Evolutionary conservation across 768 basidiomycete species (phyloP).

Genomic region (Dentipellis sp.): DNA sequence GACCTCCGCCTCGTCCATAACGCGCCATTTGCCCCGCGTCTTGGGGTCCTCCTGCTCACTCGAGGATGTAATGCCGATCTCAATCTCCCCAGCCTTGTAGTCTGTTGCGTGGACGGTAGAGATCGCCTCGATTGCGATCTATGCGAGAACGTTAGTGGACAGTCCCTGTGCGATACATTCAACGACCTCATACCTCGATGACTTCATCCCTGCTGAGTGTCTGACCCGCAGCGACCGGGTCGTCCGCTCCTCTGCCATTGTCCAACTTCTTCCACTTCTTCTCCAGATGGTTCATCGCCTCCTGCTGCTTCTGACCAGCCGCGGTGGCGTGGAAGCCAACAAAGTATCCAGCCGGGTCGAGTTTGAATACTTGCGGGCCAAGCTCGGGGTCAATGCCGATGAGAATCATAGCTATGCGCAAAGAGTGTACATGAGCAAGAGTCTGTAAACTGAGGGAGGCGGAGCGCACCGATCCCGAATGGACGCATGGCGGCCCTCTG

Average conservation of each 20-base stretch:
- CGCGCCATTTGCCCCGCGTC: constrained; percentile 69
- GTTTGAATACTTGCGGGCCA: constrained; percentile 96
- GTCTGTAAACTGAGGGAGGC: not conserved
- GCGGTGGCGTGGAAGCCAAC: constrained; percentile 97
- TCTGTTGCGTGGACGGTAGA: constrained; percentile 93
- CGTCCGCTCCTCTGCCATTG: constrained; percentile 67
- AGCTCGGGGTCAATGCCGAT: constrained; percentile 87
- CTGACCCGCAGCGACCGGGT: constrained; percentile 68
- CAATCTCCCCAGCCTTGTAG: constrained; percentile 92
- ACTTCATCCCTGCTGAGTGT: constrained; percentile 67
- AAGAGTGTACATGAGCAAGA: not conserved
- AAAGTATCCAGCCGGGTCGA: constrained; percentile 98
- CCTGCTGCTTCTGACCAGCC: constrained; percentile 95
- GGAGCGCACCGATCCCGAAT: constrained; percentile 76
- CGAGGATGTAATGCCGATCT: constrained; percentile 86
- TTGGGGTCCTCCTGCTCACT: constrained; percentile 65
- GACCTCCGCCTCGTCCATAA: constrained; percentile 69
- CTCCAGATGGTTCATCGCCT: constrained; percentile 97
- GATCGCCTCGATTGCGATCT: constrained; percentile 94
- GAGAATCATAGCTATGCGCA: constrained; percentile 76
- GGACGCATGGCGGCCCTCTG: constrained; percentile 97
- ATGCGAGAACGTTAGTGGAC: not conserved
- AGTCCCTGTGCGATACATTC: not conserved
- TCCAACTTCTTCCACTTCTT: constrained; percentile 98
- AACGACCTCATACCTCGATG: constrained; percentile 62